phyloP scores from a whole-genome alignment of 768 basidiomycete genomes.

The Lactarius quietus region DNA sequence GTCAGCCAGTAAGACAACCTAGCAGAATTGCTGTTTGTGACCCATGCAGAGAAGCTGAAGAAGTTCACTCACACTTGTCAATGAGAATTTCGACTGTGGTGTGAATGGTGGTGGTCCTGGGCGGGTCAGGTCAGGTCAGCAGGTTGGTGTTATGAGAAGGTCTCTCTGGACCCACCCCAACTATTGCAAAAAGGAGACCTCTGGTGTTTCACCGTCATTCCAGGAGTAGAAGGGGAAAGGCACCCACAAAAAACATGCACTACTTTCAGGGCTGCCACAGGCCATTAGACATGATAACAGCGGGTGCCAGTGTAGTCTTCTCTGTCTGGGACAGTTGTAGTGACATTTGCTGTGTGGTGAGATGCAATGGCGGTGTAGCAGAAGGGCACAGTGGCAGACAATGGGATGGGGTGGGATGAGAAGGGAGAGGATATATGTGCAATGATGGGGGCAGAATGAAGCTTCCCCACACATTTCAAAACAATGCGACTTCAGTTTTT shows the following conservation, averaged over 20 bases:
- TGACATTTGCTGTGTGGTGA: no score
- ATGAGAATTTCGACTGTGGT: constrained; percentile 47
- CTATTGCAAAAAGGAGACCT: constrained; percentile 2
- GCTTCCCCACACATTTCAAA: no score
- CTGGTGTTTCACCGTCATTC: background rate
- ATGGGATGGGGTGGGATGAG: no score
- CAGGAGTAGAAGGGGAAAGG: background rate
- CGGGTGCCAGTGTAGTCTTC: no score
- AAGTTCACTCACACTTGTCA: constrained; percentile 36
- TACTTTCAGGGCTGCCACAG: constrained; percentile 9
- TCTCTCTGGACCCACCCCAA: background rate
- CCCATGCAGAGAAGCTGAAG: constrained; percentile 38
- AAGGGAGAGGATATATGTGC: no score
- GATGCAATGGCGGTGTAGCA: no score
- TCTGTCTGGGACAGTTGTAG: no score
- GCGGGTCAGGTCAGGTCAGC: no score
- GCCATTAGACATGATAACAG: no score
- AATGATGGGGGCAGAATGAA: no score
- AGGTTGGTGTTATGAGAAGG: constrained; percentile 39
- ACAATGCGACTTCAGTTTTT: no score
- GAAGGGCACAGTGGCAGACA: no score
- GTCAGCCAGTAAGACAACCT: constrained; percentile 50
- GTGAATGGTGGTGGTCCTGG: constrained; percentile 51
- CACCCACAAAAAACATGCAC: background rate
- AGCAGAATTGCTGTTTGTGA: constrained; percentile 42